phyloP scores from a whole-genome alignment of 495 filamentous ascomycete species.

The Melanomma pulvis-pyrius region DNA sequence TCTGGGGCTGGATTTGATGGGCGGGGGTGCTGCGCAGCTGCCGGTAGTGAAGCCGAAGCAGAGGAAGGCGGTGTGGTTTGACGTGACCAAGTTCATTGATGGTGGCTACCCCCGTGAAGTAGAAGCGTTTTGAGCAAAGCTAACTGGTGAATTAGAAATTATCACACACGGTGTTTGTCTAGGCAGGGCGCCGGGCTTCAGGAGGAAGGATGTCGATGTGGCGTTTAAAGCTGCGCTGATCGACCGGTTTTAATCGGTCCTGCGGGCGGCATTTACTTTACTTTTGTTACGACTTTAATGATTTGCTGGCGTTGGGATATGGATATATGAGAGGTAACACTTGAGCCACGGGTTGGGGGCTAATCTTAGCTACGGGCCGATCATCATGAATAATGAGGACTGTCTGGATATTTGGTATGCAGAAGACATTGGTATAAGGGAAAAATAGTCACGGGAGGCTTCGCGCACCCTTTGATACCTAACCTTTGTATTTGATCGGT shows the following conservation, averaged over 20 bases:
- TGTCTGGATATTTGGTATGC: no score
- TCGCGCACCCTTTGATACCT: not conserved
- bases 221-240: slow-evolving; percentile 50
- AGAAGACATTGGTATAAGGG: no score
- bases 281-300: not conserved
- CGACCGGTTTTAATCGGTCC: not conserved
- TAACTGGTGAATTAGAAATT: slow-evolving; percentile 46
- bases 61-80: slow-evolving; percentile 41
- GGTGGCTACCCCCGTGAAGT: slow-evolving; percentile 36
- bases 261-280: not conserved
- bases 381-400: no score
- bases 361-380: no score
- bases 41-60: slow-evolving; percentile 23
- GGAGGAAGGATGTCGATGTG: slow-evolving; percentile 59
- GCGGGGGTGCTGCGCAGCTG: not conserved
- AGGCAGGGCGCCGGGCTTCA: slow-evolving; percentile 64
- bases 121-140: not conserved
- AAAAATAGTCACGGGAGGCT: not conserved
- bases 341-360: no score
- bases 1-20: slow-evolving; percentile 29
- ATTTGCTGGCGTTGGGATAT: not conserved
- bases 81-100: slow-evolving; percentile 44
- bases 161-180: slow-evolving; percentile 58
- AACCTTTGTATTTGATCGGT: no score
- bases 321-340: not conserved